Percentiles rank a stretch among this genome's conserved stretches.
Conservation (phyloP, 352 stramenopile species). For the Aphanomyces cochlioides region DNA sequence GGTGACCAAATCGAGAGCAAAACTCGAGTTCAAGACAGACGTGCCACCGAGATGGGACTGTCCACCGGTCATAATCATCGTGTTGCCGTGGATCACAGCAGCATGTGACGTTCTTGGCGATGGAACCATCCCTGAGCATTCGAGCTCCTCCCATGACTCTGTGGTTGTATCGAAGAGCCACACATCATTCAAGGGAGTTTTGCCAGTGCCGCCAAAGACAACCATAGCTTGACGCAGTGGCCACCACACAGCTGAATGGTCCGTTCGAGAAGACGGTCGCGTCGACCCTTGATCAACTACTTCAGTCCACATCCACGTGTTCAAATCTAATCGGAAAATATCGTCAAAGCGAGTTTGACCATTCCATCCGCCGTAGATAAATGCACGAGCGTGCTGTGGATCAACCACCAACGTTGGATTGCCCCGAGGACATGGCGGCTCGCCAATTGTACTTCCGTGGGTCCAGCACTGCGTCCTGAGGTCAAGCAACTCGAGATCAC, state of each 20-base stretch:
- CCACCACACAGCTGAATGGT: constrained; percentile 24
- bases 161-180: constrained; percentile 54
- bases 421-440: constrained; percentile 79
- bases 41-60: constrained; percentile 48
- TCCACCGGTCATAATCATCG: constrained; percentile 58
- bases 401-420: constrained; percentile 93
- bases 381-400: constrained; percentile 55
- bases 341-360: constrained; percentile 91
- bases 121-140: constrained; percentile 45
- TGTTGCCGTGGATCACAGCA: constrained; percentile 46
- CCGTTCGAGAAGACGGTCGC: neutral
- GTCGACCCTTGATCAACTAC: neutral
- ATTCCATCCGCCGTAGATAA: constrained; percentile 95
- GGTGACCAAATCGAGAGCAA: constrained; percentile 46
- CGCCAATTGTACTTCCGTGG: constrained; percentile 76
- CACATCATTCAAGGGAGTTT: constrained; percentile 65
- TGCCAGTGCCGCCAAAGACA: constrained; percentile 60
- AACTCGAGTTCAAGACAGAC: constrained; percentile 36
- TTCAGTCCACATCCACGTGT: constrained; percentile 84
- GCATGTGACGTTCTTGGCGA: constrained; percentile 64
- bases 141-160: constrained; percentile 40
- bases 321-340: constrained; percentile 91
- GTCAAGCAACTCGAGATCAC: constrained; percentile 91
- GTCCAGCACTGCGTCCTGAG: constrained; percentile 64
- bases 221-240: constrained; percentile 32